phyloP scores from a whole-genome alignment of 768 basidiomycete genomes.

The Kockovaella imperatae region DNA sequence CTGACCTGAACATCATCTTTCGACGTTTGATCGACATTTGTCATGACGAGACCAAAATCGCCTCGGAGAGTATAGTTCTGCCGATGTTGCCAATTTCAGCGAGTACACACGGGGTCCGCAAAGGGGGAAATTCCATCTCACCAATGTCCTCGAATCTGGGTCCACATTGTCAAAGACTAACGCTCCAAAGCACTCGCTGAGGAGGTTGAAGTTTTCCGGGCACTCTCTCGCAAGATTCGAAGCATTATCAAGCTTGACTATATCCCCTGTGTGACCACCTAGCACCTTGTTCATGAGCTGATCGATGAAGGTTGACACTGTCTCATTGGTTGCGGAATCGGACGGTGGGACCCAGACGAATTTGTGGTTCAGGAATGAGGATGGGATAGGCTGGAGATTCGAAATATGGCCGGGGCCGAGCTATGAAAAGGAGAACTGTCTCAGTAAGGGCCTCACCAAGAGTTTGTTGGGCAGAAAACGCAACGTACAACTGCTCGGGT shows the following conservation, averaged over 20 bases:
- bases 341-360: constrained; percentile 56
- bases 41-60: constrained; percentile 58
- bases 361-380: constrained; percentile 11
- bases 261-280: constrained; percentile 49
- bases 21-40: constrained; percentile 59
- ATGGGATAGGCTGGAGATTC: constrained; percentile 18
- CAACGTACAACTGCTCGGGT: constrained; percentile 8
- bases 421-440: too few species aligned
- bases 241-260: constrained; percentile 51
- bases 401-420: constrained; percentile 32
- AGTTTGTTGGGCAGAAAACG: neutral
- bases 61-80: constrained; percentile 62
- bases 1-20: constrained; percentile 60
- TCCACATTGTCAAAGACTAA: constrained; percentile 52
- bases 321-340: constrained; percentile 54
- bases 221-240: constrained; percentile 55
- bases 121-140: constrained; percentile 42
- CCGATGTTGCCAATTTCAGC: constrained; percentile 1
- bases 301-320: constrained; percentile 48
- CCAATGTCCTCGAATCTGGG: constrained; percentile 46
- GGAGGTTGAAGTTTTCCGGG: constrained; percentile 64
- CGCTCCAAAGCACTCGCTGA: constrained; percentile 64
- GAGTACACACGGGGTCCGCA: constrained; percentile 41
- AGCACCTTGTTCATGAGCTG: constrained; percentile 60
- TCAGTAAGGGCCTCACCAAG: neutral